Conservation (phyloP, 2,329 filamentous ascomycete genomes). For the Hypoxylon sp. region DNA sequence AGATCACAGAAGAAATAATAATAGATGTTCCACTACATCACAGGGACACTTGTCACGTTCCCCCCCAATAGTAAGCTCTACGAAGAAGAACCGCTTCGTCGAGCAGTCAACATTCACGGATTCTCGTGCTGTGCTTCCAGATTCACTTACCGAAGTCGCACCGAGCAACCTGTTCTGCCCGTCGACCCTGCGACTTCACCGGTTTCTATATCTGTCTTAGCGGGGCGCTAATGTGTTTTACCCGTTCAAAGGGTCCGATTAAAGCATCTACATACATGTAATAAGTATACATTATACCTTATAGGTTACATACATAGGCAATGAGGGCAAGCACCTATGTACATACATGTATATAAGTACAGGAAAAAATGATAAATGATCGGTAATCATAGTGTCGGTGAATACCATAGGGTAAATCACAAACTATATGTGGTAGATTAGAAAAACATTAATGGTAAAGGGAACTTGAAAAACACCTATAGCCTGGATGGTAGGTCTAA, state of each 20-base stretch:
- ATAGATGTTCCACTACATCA: conserved; percentile 35
- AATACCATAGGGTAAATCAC: not conserved
- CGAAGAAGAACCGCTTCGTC: conserved; percentile 46
- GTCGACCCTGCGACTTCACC: conserved; percentile 25
- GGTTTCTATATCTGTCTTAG: conserved; percentile 15
- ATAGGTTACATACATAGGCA: not conserved
- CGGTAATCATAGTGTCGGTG: not conserved
- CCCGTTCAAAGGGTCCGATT: not conserved
- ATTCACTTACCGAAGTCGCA: conserved; percentile 44
- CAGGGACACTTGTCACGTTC: conserved; percentile 40
- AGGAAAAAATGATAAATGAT: not conserved
- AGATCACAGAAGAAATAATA: conserved; percentile 18
- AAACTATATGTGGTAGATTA: not conserved
- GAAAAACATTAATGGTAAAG: not conserved
- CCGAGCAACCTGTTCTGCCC: conserved; percentile 38
- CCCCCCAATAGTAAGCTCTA: conserved; percentile 23
- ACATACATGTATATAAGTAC: not conserved
- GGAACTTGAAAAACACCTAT: not conserved
- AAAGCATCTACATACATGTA: not conserved
- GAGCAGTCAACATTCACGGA: conserved; percentile 3
- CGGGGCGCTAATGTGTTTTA: not conserved
- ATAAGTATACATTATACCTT: not conserved
- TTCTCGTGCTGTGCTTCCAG: conserved; percentile 24
- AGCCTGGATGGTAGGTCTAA: not conserved
- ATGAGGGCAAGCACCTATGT: not conserved